Base-by-base conservation (phyloP, 306 rosid species). In the Vicia sativa region DNA sequence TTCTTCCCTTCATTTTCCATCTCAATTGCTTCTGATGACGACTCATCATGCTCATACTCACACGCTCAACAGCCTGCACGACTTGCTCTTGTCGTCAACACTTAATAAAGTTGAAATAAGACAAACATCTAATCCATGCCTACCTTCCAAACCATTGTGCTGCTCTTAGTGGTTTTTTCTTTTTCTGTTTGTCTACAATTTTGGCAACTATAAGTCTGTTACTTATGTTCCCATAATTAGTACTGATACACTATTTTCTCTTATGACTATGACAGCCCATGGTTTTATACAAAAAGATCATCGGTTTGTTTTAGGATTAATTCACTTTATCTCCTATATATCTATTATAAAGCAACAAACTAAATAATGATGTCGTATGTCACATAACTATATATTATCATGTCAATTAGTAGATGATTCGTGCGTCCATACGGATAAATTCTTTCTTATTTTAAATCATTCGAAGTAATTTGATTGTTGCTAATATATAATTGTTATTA, bases 61-160 rank as follows among this genome's bases (percentile, higher is more conserved):
- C 84, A 65, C 80, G 65, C 79, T 82, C 84, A 66, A 77, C 55
- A 60, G 89, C 92, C 86, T 87, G 87, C 89, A 65, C 81, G 98
- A 84, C 86, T 83, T 87, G 96, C 81, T 90, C 85, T 75, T 89
- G 84, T 89, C 98, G 87, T 67, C 67, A 5, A 26, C 48, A 38
- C 78, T 28, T 80, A 70, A 77, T 89, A 82, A 81, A 76, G 86
- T 70, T 57, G 70, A 42, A 25, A 59, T 39, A 45, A 64, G 19
- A 28, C 80, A 67, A 21, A 78, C 39, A 50, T 45, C 63, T 44
- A 4, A 78, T 61, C 54, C 64, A 62, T 69, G 53, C 77, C 74
- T 50, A 54, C 80, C 80, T 71, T 29, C 9, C 8, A 42, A 53
- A 5, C 71, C 56, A 68, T 29, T 68, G 59, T 10, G 25, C 38